Evolutionary conservation across 768 basidiomycete species (phyloP).

Genomic region (Rhodocollybia butyracea): DNA sequence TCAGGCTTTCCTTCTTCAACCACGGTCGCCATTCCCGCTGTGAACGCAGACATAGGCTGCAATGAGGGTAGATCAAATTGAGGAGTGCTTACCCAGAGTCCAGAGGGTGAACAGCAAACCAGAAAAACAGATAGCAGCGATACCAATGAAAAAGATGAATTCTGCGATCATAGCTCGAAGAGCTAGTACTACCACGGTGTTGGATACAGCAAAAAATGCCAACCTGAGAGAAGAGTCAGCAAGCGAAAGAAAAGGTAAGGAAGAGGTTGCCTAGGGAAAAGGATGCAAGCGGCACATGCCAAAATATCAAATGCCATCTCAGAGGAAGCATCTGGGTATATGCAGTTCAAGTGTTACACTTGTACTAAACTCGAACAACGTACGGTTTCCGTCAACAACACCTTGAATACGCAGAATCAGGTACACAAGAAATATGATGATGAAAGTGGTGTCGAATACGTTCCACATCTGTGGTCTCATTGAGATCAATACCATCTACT

Average conservation of each 20-base stretch:
- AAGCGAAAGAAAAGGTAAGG: background rate
- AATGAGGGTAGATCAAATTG: background rate
- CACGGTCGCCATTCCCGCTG: slow-evolving; percentile 18
- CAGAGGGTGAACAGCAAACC: slow-evolving; percentile 61
- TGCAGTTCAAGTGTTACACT: slow-evolving; percentile 11
- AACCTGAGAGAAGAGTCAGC: slow-evolving; percentile 36
- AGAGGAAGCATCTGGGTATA: slow-evolving; percentile 38
- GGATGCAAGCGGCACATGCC: slow-evolving; percentile 79
- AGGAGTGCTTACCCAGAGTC: slow-evolving; percentile 36
- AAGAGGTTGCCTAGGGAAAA: slow-evolving; percentile 66
- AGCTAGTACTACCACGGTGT: slow-evolving; percentile 75
- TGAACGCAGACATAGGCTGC: background rate
- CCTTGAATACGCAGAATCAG: slow-evolving; percentile 64
- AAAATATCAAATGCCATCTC: slow-evolving; percentile 78
- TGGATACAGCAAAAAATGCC: slow-evolving; percentile 77
- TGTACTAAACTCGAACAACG: slow-evolving; percentile 10
- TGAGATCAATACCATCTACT: background rate
- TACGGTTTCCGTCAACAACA: slow-evolving; percentile 50
- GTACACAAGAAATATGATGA: slow-evolving; percentile 67
- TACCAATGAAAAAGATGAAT: slow-evolving; percentile 75
- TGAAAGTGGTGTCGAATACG: slow-evolving; percentile 78
- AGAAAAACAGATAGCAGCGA: slow-evolving; percentile 79
- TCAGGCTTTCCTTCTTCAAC: slow-evolving; percentile 17
- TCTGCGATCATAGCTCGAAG: slow-evolving; percentile 80
- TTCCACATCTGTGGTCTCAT: slow-evolving; percentile 73